Evolutionary conservation across 78 protist species (phyloP), one percentile per base, ranked within the genome.

Genomic region (Carpediemonas membranifera): DNA sequence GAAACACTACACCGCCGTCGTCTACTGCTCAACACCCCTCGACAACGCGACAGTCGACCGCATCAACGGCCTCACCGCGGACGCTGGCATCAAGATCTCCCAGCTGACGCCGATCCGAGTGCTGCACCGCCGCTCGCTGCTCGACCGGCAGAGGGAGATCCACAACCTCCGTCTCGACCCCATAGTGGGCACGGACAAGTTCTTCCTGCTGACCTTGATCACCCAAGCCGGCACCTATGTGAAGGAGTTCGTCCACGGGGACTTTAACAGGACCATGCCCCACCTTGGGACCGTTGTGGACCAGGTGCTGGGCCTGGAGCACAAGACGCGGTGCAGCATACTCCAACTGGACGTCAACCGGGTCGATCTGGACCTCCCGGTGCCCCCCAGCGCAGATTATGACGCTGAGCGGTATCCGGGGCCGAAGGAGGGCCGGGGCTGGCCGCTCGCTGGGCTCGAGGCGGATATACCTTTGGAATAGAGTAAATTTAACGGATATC

Each of bases 221-320:
- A 5, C 47, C 47, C 9, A 9, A 41, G 68, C 75, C 2, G 75
- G 70, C 36, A 72, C 67, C 16, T 81, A 78, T 56, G 35, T 85
- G 63, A 81, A 85, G 59, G 94, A 90, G 63, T 87, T 90, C 30
- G 86, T 82, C 15, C 91, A 90, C 50, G 86, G 92, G 3, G 94
- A 90, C 59, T 55, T 80, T n/a, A n/a, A n/a, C n/a, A n/a, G n/a
- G n/a, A n/a, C n/a, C n/a, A n/a, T n/a, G n/a, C n/a, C n/a, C n/a
- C n/a, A n/a, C n/a, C n/a, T n/a, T n/a, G n/a, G n/a, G n/a, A n/a
- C n/a, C n/a, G n/a, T n/a, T n/a, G n/a, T n/a, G n/a, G n/a, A n/a
- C n/a, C n/a, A n/a, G n/a, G n/a, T n/a, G n/a, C n/a, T n/a, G n/a
- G n/a, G n/a, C n/a, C n/a, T n/a, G n/a, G n/a, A n/a, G n/a, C n/a